phyloP scores from a whole-genome alignment of 1,139 yeast genomes.

The Nadsonia starkeyi-henricii region DNA sequence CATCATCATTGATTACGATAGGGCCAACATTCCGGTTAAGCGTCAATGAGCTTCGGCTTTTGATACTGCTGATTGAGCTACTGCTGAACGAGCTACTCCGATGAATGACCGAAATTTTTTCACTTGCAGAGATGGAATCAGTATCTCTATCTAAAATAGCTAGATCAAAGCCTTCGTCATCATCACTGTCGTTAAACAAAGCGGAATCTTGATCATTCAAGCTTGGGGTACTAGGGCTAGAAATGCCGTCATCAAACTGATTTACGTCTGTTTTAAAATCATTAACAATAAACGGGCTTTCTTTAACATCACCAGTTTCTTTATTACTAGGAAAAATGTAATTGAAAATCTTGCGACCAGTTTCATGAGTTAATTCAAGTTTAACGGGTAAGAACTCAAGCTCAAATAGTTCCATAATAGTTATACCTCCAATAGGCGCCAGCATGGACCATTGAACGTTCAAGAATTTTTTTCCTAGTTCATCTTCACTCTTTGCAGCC shows the following conservation, averaged over 20 bases:
- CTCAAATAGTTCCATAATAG: conserved; percentile 41
- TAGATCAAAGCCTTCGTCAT: background rate
- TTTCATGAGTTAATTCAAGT: conserved; percentile 55
- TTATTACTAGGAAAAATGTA: conserved; percentile 49
- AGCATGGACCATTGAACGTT: conserved; percentile 57
- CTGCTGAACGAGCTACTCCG: background rate
- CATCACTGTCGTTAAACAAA: background rate
- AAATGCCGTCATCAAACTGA: conserved; percentile 6
- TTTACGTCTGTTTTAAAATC: conserved; percentile 6
- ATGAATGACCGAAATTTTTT: background rate
- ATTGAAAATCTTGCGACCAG: conserved; percentile 46
- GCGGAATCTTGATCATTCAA: background rate
- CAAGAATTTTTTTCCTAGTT: conserved; percentile 27
- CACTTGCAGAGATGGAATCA: background rate
- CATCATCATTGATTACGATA: background rate
- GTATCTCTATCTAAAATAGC: background rate
- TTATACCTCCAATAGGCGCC: conserved; percentile 78
- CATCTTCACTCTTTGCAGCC: conserved; percentile 15
- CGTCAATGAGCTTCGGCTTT: background rate
- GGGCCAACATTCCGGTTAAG: background rate
- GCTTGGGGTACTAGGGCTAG: conserved; percentile 5
- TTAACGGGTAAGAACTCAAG: conserved; percentile 50
- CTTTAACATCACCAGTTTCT: conserved; percentile 13
- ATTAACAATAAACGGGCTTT: conserved; percentile 5
- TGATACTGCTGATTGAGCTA: background rate